Evolutionary conservation across 2,329 filamentous ascomycete genomes (phyloP), one percentile per base, ranked within the genome.

Genomic region (Aspergillus sp.): DNA sequence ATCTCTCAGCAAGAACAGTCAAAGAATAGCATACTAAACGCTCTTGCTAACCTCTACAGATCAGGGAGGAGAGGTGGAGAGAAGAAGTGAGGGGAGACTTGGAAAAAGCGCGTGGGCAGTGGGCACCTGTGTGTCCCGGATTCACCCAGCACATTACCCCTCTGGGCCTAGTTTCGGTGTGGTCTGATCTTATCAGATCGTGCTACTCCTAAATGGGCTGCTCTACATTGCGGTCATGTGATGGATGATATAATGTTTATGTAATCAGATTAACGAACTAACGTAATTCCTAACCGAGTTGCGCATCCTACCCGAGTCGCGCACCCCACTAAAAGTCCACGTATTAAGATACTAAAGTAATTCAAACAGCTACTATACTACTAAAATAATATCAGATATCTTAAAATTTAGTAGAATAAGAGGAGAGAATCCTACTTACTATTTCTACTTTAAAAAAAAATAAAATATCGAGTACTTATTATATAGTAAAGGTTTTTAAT

Each of bases 171-270:
- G 52, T 35, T 5, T 12, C 41, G 19, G 14, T 8, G 40, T 50
- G 50, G 52, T 56, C 61, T 64, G 65, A 73, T 73, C 71, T 73
- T 73, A 74, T 74, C 71, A 66, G 71, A 74, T 74, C 40, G 31
- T 40, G 51, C 62, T 62, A 66, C 27, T n/a, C 50, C 37, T 6
- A 8, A 49, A 15, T 17, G 3, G 41, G 58, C 33, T 57, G 57
- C 57, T 5, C 6, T 14, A 17, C 15, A 14, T 2, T 35, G n/a
- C 19, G 9, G 33, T 48, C 37, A 46, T 19, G 17, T 54, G 51
- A 39, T 21, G 4, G 4, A 4, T 9, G 19, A n/a, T 7, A 3
- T 15, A 5, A 12, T 25, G 6, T 25, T 45, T 44, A 35, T 12
- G 40, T 52, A 25, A 52, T 43, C 6, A 6, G 5, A 6, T n/a